A percentile compares a stretch with the other conserved stretches of the same genome.
These are phyloP conservation scores for Tricholoma flavovirens DNA, from an alignment of 768 basidiomycete species.

Conservation along the genomic window DNA sequence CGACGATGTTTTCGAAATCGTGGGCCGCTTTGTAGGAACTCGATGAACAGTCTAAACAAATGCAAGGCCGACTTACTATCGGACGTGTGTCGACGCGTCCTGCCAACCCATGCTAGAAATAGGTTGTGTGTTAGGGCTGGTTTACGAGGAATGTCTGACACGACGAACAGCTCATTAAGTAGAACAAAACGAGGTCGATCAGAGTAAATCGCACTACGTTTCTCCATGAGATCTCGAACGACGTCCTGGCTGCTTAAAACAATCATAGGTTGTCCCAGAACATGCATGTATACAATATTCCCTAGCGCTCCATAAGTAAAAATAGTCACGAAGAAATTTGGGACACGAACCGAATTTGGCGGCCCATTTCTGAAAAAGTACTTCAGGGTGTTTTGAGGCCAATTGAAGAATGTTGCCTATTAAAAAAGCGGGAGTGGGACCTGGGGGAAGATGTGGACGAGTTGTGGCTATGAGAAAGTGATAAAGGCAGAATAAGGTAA, in stretches of 20 bases:
- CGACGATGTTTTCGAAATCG: constrained; percentile 48
- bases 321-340: background rate
- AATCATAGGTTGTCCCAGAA: constrained; percentile 43
- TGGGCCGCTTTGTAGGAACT: constrained; percentile 32
- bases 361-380: constrained; percentile 37
- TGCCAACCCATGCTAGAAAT: constrained; percentile 43
- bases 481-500: constrained; percentile 16
- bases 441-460: constrained; percentile 35
- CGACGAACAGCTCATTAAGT: constrained; percentile 40
- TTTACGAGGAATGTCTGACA: background rate
- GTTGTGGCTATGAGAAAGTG: constrained; percentile 16
- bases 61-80: constrained; percentile 33
- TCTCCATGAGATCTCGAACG: constrained; percentile 45
- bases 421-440: constrained; percentile 39
- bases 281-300: constrained; percentile 34
- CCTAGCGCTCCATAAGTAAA: constrained; percentile 24
- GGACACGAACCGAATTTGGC: constrained; percentile 35
- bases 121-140: constrained; percentile 1
- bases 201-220: constrained; percentile 49
- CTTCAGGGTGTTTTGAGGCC: constrained; percentile 31
- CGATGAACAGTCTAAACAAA: background rate
- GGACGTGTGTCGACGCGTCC: constrained; percentile 38
- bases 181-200: constrained; percentile 45
- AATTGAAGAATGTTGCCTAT: constrained; percentile 47
- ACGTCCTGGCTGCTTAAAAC: constrained; percentile 44